Conservation (phyloP, 2,329 filamentous ascomycete genomes). For the Calonectria ilicicola region DNA sequence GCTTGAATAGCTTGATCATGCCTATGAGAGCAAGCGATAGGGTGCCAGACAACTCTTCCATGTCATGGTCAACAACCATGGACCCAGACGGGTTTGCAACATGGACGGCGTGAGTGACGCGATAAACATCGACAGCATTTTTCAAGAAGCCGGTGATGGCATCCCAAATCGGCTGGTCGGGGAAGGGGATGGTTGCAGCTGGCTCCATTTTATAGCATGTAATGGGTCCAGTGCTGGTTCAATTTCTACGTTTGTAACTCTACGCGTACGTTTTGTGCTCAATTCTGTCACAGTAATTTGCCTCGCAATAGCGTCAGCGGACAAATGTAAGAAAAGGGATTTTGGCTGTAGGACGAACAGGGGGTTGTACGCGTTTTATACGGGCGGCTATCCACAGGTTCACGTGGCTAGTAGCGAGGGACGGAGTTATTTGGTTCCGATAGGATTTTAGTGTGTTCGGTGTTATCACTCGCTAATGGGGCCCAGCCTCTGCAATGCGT, state of each 20-base stretch:
- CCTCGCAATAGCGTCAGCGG: neutral
- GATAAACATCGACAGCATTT: constrained; percentile 21
- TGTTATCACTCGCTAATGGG: neutral
- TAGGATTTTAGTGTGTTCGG: neutral
- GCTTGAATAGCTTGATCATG: constrained; percentile 12
- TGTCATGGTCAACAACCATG: constrained; percentile 3
- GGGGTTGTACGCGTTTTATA: constrained; percentile 10
- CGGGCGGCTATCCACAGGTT: neutral
- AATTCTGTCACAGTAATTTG: neutral
- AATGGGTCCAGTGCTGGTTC: constrained; percentile 36
- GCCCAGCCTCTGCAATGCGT: neutral
- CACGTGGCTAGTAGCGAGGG: constrained; percentile 12
- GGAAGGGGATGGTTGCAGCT: constrained; percentile 19
- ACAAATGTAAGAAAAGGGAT: neutral
- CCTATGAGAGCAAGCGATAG: constrained; percentile 19
- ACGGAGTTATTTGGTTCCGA: neutral
- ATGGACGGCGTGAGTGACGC: constrained; percentile 24
- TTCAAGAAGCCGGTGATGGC: constrained; percentile 35
- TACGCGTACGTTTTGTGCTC: neutral
- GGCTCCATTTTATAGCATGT: constrained; percentile 50
- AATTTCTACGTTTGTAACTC: constrained; percentile 17
- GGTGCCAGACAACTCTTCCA: constrained; percentile 12
- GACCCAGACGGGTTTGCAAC: neutral
- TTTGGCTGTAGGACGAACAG: neutral
- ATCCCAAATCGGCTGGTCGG: constrained; percentile 13